Base-by-base conservation (phyloP, 2,329 filamentous ascomycete genomes). In the Trichoderma guizhouense region DNA sequence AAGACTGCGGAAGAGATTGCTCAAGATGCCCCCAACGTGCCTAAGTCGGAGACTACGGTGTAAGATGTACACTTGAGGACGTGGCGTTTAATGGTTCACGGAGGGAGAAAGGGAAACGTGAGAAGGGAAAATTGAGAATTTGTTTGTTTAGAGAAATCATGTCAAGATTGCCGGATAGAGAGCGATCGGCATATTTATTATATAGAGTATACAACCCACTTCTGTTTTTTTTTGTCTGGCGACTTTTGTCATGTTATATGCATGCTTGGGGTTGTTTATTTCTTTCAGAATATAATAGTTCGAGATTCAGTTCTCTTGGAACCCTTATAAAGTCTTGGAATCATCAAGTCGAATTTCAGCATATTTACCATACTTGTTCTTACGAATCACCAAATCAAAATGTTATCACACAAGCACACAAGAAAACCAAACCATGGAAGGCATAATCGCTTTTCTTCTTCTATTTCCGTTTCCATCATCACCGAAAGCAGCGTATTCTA, bases 1-100 rank as follows among this genome's bases (percentile, higher is more conserved):
- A 77, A 79, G 65, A 73, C 72, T 26, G 76, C 78, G 57, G 77
- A 77, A 30, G 74, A 77, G 4, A 72, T 75, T 47, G 75, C 76
- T n/a, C 75, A 74, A 14, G 76, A 78, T 57, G 78, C 74, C 30
- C 76, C 77, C 39, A 75, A 77, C 47, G 75, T 77, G 57, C 75
- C 75, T 43, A 75, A 74, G 70, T 53, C 75, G 30, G 34, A 69
- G 32, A 8, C 64, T 39, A 47, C 71, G 15, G 24, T 11, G 14
- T 61, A 53, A 68, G 60, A 43, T 47, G 14, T 18, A 53, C 47
- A 14, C 43, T 15, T 2, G 18, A 7, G 34, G 36, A 34, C 32
- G 58, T 3, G 28, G 57, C 26, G 34, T 60, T 24, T 43, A 43
- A 68, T 68, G 43, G 30, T 5, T 30, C 3, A 57, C 9, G 15